Evolutionary conservation across 257 asterid species (phyloP).

Genomic region (Solanum etuberosum): DNA sequence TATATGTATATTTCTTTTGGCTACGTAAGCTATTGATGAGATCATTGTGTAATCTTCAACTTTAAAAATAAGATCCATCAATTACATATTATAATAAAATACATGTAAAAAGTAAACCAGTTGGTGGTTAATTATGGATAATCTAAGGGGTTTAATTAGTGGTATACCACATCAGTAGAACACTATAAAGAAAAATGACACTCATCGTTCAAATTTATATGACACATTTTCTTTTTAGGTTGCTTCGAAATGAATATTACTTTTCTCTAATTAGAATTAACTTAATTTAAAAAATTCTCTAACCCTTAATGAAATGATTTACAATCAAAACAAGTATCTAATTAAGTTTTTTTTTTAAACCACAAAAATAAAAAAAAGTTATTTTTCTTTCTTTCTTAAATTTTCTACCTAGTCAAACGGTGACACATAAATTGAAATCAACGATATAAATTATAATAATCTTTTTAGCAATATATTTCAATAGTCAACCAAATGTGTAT

Average conservation of each 20-base stretch:
- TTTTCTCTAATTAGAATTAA: not conserved
- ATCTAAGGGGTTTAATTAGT: not conserved
- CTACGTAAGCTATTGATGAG: not conserved
- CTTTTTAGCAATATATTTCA: not conserved
- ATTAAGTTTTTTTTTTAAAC: too few species aligned
- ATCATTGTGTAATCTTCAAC: not conserved
- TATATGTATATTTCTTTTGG: too few species aligned
- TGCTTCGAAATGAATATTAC: not conserved
- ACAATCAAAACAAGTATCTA: not conserved
- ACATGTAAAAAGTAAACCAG: not conserved
- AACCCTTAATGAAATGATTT: not conserved
- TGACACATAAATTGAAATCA: not conserved
- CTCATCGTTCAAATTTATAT: too few species aligned
- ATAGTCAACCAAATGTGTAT: not conserved
- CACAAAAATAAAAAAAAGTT: not conserved
- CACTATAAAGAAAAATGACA: not conserved
- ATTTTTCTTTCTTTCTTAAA: not conserved
- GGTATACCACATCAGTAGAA: not conserved
- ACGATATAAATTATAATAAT: not conserved
- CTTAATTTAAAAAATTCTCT: not conserved
- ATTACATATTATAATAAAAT: not conserved
- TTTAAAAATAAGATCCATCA: not conserved
- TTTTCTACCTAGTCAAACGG: too few species aligned
- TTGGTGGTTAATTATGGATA: not conserved
- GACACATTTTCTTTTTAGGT: not conserved